phyloP scores from a whole-genome alignment of 225 moss, liverwort and hornwort genomes.

The Polytrichum formosum region DNA sequence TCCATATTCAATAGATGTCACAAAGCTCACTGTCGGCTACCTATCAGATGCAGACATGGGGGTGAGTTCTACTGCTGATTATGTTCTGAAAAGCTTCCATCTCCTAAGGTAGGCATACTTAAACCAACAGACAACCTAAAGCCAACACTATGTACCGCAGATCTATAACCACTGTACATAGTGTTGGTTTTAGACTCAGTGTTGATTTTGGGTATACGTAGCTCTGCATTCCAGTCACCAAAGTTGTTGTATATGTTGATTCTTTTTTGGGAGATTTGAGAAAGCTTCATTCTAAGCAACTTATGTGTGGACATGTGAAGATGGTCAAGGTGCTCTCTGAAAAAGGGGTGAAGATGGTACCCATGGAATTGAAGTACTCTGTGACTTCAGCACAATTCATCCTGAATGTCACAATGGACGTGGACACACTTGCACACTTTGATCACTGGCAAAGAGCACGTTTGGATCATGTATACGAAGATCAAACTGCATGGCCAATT shows the following conservation, averaged over 20 bases:
- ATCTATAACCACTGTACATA: no score
- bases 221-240: background rate
- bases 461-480: slow-evolving; percentile 43
- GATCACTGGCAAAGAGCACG: slow-evolving; percentile 73
- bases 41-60: slow-evolving; percentile 69
- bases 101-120: background rate
- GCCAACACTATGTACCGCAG: no score
- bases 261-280: background rate
- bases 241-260: background rate
- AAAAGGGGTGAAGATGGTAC: slow-evolving; percentile 46
- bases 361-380: slow-evolving; percentile 46
- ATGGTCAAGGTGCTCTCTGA: slow-evolving; percentile 45
- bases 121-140: no score
- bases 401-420: slow-evolving; percentile 44
- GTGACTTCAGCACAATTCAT: slow-evolving; percentile 50
- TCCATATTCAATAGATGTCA: slow-evolving; percentile 54
- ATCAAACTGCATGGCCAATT: slow-evolving; percentile 55
- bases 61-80: slow-evolving; percentile 14
- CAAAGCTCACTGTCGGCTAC: slow-evolving; percentile 69
- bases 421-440: slow-evolving; percentile 60
- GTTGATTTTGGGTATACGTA: no score
- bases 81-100: background rate
- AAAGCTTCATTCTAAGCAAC: background rate
- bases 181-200: no score
- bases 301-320: slow-evolving; percentile 21